A percentile compares a stretch with the other conserved stretches of the same genome.
phyloP scores from a whole-genome alignment of 257 asterid species.

The Eustoma russellianum region DNA sequence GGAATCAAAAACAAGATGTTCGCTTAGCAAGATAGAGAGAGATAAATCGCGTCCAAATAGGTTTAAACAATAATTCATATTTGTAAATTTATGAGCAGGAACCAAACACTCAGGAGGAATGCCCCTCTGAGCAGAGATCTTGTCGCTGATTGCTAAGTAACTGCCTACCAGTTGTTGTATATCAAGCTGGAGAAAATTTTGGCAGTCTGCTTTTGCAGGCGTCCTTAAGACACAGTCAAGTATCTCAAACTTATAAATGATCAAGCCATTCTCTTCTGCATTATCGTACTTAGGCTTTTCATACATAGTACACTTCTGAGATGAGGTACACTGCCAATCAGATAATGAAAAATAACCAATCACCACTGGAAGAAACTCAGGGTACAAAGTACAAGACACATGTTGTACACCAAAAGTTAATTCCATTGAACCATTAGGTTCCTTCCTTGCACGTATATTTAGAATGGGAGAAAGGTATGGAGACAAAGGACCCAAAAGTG shows the following conservation, averaged over 20 bases:
- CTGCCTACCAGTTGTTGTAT: conserved; percentile 38
- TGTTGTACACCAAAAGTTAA: conserved; percentile 56
- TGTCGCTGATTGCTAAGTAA: conserved; percentile 29
- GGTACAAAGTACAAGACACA: conserved; percentile 69
- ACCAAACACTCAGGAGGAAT: conserved; percentile 69
- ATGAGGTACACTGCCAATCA: conserved; percentile 44
- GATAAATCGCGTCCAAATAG: conserved; percentile 69
- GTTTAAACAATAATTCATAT: conserved; percentile 55
- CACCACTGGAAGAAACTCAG: conserved; percentile 63
- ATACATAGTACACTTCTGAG: conserved; percentile 27
- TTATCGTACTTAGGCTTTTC: conserved; percentile 14
- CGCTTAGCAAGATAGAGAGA: conserved; percentile 39
- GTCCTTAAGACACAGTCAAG: conserved; percentile 46
- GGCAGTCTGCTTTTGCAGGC: conserved; percentile 41
- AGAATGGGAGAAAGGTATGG: conserved; percentile 50
- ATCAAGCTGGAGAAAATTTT: conserved; percentile 54
- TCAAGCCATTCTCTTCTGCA: conserved; percentile 28
- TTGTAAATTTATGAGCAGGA: conserved; percentile 45
- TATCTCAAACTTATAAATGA: conserved; percentile 47
- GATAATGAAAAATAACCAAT: conserved; percentile 74
- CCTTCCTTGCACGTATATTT: conserved; percentile 51
- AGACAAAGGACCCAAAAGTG: conserved; percentile 73
- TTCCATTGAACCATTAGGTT: conserved; percentile 23
- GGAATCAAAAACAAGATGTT: conserved; percentile 28
- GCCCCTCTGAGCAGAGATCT: conserved; percentile 34